Base-by-base conservation (phyloP, 371 early-diverging fungal genomes). In the Fennellomyces sp. region DNA sequence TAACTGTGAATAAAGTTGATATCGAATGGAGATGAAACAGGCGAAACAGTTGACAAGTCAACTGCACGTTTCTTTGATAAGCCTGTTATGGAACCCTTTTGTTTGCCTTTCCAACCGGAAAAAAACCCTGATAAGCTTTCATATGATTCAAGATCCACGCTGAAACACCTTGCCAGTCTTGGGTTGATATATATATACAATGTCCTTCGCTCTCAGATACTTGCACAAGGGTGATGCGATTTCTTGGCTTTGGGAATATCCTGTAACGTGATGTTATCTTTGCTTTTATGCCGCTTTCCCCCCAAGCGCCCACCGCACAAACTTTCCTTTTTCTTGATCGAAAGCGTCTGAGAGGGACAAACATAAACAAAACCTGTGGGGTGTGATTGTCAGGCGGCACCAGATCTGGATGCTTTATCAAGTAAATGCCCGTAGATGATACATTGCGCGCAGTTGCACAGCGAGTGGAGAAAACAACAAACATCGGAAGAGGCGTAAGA, bases 1-100 rank as follows among this genome's bases (percentile, higher is more conserved):
- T 57, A 67, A 33, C 13, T 33, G 35, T 33, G 35, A 33, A 33
- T n/a, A n/a, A n/a, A n/a, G n/a, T n/a, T n/a, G n/a, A n/a, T n/a
- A n/a, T n/a, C n/a, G 35, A 8, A 8, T 33, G 35, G 35, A 33
- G 35, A 33, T 33, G 13, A 13, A 33, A 33, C 8, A 33, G 35
- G 6, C 13, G 8, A 33, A 33, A 33, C 35, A 33, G 35, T 33
- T 33, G 35, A 39, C 39, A 15, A 17, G 15, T 39, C 10, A n/a
- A 33, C 35, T 33, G 35, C 13, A 13, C 13, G 35, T 33, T 6
- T 33, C 45, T 5, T 12, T 21, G 45, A 45, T 45, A 45, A 45
- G n/a, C 45, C 45, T 45, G n/a, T 45, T 45, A 15, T 45, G 45
- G 45, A 21, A n/a, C n/a, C n/a, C n/a, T n/a, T n/a, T n/a, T n/a